These are phyloP conservation scores for Puccinia horiana DNA, from an alignment of 1,284 basidiomycete species.

Conservation along the genomic window DNA sequence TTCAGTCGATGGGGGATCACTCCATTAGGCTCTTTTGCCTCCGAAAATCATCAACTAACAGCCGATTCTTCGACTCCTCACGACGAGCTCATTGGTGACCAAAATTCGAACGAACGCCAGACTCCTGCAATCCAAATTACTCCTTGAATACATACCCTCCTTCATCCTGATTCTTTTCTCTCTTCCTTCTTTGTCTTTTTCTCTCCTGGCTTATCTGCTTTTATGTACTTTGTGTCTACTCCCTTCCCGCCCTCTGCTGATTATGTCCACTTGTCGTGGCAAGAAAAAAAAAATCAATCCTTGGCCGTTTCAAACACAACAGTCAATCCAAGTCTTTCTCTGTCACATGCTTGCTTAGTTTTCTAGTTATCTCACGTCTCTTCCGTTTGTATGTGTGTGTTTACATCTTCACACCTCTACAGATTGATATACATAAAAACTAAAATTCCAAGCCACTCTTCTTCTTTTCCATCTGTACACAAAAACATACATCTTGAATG, in stretches of 20 bases:
- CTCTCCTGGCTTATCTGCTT: not conserved
- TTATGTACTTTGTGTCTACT: not conserved
- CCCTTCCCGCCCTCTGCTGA: not conserved
- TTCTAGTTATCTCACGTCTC: no score
- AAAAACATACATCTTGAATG: no score
- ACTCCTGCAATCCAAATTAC: not conserved
- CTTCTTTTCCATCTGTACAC: no score
- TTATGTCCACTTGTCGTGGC: not conserved
- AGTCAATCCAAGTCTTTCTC: not conserved
- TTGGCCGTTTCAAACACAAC: not conserved
- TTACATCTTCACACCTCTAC: no score
- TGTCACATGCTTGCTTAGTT: not conserved
- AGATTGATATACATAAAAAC: no score
- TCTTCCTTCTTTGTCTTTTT: not conserved
- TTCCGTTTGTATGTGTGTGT: no score
- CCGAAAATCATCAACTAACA: not conserved
- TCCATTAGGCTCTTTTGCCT: conserved; percentile 71
- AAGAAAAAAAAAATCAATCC: not conserved
- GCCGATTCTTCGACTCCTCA: not conserved
- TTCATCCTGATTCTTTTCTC: not conserved
- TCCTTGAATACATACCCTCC: not conserved
- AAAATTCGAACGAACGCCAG: not conserved
- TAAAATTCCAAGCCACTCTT: no score
- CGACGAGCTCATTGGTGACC: not conserved
- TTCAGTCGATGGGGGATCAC: conserved; percentile 87